Percentiles rank a stretch among this genome's conserved stretches.
Conservation (phyloP, 2,329 filamentous ascomycete species). For the Aspergillus piperis region DNA sequence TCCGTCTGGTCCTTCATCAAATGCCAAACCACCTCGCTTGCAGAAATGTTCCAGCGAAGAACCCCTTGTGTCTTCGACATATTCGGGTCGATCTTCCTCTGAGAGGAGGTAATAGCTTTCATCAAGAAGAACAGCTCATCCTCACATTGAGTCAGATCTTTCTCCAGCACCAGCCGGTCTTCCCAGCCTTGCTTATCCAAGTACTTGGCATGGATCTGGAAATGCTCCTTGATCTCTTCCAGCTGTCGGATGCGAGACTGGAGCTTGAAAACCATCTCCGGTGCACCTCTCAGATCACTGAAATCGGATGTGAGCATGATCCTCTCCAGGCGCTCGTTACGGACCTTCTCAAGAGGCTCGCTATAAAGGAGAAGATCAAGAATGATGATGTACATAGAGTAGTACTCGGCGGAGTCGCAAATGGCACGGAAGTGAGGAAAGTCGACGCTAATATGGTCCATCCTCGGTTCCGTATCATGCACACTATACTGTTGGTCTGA, state of each 20-base stretch:
- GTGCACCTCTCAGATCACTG: slow-evolving; percentile 89
- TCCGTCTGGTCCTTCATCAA: slow-evolving; percentile 84
- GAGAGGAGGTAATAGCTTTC: slow-evolving; percentile 98
- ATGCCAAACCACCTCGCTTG: slow-evolving; percentile 96
- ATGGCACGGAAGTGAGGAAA: slow-evolving; percentile 93
- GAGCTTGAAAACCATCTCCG: slow-evolving; percentile 85
- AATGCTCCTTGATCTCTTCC: slow-evolving; percentile 94
- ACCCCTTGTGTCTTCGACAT: slow-evolving; percentile 74
- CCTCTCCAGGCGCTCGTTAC: slow-evolving; percentile 91
- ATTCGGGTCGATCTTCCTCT: slow-evolving; percentile 72
- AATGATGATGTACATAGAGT: slow-evolving; percentile 96
- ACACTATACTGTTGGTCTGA: slow-evolving; percentile 41
- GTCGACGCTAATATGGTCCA: slow-evolving; percentile 95
- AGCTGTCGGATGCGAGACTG: slow-evolving; percentile 92
- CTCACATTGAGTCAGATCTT: slow-evolving; percentile 84
- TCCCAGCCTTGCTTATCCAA: slow-evolving; percentile 90
- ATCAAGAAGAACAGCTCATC: slow-evolving; percentile 99
- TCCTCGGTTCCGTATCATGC: slow-evolving; percentile 67
- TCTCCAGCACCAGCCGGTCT: slow-evolving; percentile 83
- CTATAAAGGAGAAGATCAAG: slow-evolving; percentile 93
- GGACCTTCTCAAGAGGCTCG: slow-evolving; percentile 95
- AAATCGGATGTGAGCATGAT: slow-evolving; percentile 99
- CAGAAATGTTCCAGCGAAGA: slow-evolving; percentile 89
- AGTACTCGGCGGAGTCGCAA: slow-evolving; percentile 97
- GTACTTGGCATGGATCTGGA: slow-evolving; percentile 86